Conservation (phyloP, 805 yeast genomes). For the Ogataea neopini region DNA sequence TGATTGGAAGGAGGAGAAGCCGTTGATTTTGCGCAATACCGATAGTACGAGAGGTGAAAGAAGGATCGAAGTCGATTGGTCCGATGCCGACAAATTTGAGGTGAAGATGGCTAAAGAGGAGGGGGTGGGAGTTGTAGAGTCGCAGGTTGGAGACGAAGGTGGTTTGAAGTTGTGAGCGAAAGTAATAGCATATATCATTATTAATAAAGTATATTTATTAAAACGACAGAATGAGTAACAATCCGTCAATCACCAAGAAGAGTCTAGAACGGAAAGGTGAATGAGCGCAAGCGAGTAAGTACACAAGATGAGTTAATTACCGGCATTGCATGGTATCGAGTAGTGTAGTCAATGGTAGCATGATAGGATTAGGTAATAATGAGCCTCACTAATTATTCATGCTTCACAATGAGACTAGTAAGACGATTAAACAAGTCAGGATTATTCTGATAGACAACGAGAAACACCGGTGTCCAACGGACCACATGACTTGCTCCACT, state of each 20-base stretch:
- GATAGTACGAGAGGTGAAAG: conserved; percentile 53
- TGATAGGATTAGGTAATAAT: too few relatives aligned
- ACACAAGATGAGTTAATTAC: too few relatives aligned
- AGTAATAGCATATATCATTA: neutral
- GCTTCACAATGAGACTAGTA: too few relatives aligned
- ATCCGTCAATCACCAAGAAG: too few relatives aligned
- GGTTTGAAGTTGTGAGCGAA: neutral
- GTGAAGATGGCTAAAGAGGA: neutral
- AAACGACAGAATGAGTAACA: too few relatives aligned
- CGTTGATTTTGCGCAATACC: conserved; percentile 71
- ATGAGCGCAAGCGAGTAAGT: neutral
- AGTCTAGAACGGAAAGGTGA: neutral
- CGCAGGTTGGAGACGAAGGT: neutral
- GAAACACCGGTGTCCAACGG: too few relatives aligned
- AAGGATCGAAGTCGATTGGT: conserved; percentile 65
- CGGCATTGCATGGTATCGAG: too few relatives aligned
- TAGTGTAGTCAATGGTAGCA: too few relatives aligned
- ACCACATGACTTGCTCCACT: too few relatives aligned
- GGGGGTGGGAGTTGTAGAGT: neutral
- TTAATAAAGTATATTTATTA: neutral
- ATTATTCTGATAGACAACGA: too few relatives aligned
- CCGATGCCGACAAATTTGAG: conserved; percentile 50
- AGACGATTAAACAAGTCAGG: too few relatives aligned
- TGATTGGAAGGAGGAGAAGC: conserved; percentile 73
- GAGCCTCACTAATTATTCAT: too few relatives aligned